Evolutionary conservation across 306 rosid genomes (phyloP).

Genomic region (Cucumis cinereus): DNA sequence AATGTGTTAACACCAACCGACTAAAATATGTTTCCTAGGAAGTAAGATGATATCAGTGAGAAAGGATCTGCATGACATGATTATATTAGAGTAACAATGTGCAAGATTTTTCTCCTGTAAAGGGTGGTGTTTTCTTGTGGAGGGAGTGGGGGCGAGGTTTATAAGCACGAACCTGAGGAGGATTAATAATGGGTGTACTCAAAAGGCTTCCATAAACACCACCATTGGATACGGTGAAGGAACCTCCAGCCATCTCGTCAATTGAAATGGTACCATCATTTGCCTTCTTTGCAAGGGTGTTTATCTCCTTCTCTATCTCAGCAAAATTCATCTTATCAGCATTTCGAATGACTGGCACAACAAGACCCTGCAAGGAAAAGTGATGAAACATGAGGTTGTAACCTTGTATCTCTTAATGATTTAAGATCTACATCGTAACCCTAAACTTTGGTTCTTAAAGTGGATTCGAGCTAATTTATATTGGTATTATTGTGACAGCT

Average conservation of each 20-base stretch:
- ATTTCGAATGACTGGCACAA: constrained; percentile 70
- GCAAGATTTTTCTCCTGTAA: background rate
- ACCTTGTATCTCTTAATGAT: background rate
- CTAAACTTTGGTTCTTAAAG: background rate
- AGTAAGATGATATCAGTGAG: too few species aligned
- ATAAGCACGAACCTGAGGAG: constrained; percentile 54
- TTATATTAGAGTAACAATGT: too few species aligned
- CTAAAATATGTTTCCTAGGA: background rate
- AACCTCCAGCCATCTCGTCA: constrained; percentile 89
- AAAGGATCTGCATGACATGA: too few species aligned
- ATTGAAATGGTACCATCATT: constrained; percentile 56
- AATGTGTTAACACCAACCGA: background rate
- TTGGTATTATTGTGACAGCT: background rate
- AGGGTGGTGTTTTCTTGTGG: background rate
- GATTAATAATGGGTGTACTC: constrained; percentile 80
- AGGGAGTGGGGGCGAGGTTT: background rate
- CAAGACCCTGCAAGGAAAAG: constrained; percentile 42
- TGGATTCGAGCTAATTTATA: background rate
- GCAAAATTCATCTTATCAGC: constrained; percentile 63
- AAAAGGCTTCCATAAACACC: constrained; percentile 83
- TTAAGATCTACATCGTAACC: background rate
- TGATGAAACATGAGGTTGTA: background rate
- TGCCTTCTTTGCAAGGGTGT: constrained; percentile 67
- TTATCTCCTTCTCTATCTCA: constrained; percentile 74
- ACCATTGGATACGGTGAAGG: constrained; percentile 73